Evolutionary conservation across 1,284 basidiomycete genomes (phyloP), one percentile per base, ranked within the genome.

Genomic region (Melampsora americana): DNA sequence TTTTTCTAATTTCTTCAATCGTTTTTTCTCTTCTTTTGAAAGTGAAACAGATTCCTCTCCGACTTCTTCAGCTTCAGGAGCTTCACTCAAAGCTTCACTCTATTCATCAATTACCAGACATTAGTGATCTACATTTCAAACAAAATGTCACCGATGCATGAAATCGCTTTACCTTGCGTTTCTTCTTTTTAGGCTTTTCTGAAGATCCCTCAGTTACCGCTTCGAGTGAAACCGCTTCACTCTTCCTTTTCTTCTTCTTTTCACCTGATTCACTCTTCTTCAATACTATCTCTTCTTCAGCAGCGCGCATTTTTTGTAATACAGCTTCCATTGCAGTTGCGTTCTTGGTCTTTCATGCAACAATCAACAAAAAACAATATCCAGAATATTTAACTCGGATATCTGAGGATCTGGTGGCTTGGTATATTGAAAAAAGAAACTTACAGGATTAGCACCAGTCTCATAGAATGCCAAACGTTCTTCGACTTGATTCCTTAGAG

Each of bases 381-480:
- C n/a, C 16, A 14, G 28, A 53, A 6, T 46, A 5, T 26, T 39
- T 18, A 53, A 23, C 18, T 28, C 5, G 14, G 14, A 26, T 23
- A 2, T 18, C 16, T 46, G 42, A 35, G 26, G 1, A 0, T 20
- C 20, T 23, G 16, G 20, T 46, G 18, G 2, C 7, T n/a, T 42
- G n/a, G 9, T 46, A 23, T 20, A n/a, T 42, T n/a, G 44, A 20
- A 26, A 68, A 56, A 18, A 26, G 12, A 48, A 32, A 32, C 66
- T 20, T 28, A 68, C 66, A 61, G 73, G 73, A 68, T 75, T 75
- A 28, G 73, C 73, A 11, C 73, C 73, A 32, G 73, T 79, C 80
- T 95, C 95, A 86, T 98, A 99, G 86, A 99, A 99, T 78, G 86
- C 87, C 11, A 99, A 87, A 20, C 96, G 89, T 84, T 99, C 95